Percentiles rank a stretch among this genome's conserved stretches.
These are phyloP conservation scores for Saposhnikovia divaricata DNA, from an alignment of 129 eudicot genomes.

Conservation along the genomic window DNA sequence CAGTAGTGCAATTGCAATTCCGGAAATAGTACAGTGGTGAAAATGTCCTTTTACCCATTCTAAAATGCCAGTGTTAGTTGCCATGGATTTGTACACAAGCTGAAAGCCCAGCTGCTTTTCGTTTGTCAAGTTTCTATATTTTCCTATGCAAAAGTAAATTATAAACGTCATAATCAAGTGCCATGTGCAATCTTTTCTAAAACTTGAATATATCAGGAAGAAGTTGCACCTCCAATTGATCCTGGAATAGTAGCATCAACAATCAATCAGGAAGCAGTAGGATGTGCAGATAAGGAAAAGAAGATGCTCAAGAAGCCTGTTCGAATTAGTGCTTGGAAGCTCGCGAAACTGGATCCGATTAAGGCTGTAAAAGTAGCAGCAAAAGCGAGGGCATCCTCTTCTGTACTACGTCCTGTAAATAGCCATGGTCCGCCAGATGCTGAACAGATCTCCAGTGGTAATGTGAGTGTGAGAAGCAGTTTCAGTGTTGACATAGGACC, in stretches of 20 bases:
- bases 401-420: slow-evolving; percentile 65
- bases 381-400: slow-evolving; percentile 90
- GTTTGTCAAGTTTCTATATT: neutral
- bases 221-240: slow-evolving; percentile 86
- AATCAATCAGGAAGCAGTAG: slow-evolving; percentile 65
- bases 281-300: slow-evolving; percentile 30
- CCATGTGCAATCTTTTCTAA: neutral
- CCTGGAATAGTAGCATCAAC: slow-evolving; percentile 91
- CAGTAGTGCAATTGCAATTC: too few species aligned
- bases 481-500: slow-evolving; percentile 47
- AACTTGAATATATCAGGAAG: slow-evolving; percentile 48
- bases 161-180: neutral
- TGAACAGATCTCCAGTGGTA: slow-evolving; percentile 63
- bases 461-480: slow-evolving; percentile 65
- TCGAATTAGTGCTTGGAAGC: slow-evolving; percentile 89
- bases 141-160: neutral
- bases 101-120: neutral
- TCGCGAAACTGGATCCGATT: slow-evolving; percentile 68
- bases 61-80: neutral
- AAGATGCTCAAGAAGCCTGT: slow-evolving; percentile 51
- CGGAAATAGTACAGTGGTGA: too few species aligned
- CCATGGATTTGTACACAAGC: neutral
- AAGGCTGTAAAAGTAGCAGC: slow-evolving; percentile 82
- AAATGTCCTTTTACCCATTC: too few species aligned
- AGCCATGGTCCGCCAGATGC: slow-evolving; percentile 34